These are phyloP conservation scores for Mortierella antarctica DNA, from an alignment of 192 early-diverging fungal genomes.

Conservation along the genomic window DNA sequence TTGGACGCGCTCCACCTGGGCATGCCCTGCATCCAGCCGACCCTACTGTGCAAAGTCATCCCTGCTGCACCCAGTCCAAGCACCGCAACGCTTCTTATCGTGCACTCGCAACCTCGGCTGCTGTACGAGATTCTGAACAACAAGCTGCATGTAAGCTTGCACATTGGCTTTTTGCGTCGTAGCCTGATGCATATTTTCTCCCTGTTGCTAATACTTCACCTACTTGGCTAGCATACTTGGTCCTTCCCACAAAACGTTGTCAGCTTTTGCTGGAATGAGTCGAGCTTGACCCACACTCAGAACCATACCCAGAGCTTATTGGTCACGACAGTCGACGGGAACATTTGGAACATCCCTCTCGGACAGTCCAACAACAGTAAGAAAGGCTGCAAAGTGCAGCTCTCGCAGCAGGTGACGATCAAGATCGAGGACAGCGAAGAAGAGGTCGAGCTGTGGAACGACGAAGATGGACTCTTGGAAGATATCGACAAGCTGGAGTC, in stretches of 20 bases:
- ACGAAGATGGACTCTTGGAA: conserved; percentile 30
- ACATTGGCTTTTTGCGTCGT: background rate
- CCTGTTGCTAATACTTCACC: background rate
- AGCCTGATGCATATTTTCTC: background rate
- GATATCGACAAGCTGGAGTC: conserved; percentile 14
- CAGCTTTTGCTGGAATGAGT: conserved; percentile 23
- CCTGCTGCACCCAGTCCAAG: background rate
- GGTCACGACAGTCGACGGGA: conserved; percentile 25
- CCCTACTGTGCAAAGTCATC: no score
- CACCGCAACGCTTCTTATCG: background rate
- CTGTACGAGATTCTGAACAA: conserved; percentile 11
- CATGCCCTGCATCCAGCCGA: no score
- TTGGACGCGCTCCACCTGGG: no score
- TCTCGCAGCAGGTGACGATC: background rate
- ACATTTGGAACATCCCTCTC: conserved; percentile 21
- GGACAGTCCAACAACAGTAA: background rate
- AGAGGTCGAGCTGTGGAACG: conserved; percentile 39
- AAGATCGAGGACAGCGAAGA: conserved; percentile 20
- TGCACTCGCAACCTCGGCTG: conserved; percentile 4
- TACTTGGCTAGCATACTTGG: conserved; percentile 6
- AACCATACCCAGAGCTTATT: background rate
- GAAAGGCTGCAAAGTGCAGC: no score
- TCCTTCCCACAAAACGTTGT: conserved; percentile 24
- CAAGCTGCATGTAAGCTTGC: conserved; percentile 2
- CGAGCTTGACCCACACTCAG: background rate